Conservation (phyloP, 192 early-diverging fungal species). For the Coemansia sp. region DNA sequence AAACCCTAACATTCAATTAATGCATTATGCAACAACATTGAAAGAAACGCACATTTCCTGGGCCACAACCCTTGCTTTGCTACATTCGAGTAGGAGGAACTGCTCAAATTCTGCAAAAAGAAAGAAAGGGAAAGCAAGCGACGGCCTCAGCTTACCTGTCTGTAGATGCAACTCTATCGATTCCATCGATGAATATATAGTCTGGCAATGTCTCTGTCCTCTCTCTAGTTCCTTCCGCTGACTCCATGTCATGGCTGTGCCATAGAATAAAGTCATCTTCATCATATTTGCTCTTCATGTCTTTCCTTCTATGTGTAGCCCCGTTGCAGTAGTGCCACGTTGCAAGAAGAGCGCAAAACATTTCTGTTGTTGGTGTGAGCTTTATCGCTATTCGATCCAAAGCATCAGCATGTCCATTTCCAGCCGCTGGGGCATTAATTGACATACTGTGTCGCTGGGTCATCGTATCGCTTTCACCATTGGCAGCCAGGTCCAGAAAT, state of each 20-base stretch:
- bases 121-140: neutral
- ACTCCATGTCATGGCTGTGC: neutral
- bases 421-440: neutral
- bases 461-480: neutral
- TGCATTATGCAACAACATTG: no score
- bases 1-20: no score
- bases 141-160: constrained; percentile 21
- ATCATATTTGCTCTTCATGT: neutral
- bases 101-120: no score
- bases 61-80: no score
- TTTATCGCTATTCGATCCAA: constrained; percentile 26
- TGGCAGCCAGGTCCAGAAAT: constrained; percentile 18
- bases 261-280: constrained; percentile 43
- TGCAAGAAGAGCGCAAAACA: constrained; percentile 42
- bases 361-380: constrained; percentile 26
- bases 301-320: neutral
- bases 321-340: constrained; percentile 31
- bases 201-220: constrained; percentile 19
- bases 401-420: neutral
- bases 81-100: no score
- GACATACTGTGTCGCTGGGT: neutral
- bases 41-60: no score
- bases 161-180: constrained; percentile 28
- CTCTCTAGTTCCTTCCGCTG: neutral
- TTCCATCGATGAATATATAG: constrained; percentile 44